Evolutionary conservation across 345 rosid species (phyloP).

Genomic region (Boechera divaricarpa): DNA sequence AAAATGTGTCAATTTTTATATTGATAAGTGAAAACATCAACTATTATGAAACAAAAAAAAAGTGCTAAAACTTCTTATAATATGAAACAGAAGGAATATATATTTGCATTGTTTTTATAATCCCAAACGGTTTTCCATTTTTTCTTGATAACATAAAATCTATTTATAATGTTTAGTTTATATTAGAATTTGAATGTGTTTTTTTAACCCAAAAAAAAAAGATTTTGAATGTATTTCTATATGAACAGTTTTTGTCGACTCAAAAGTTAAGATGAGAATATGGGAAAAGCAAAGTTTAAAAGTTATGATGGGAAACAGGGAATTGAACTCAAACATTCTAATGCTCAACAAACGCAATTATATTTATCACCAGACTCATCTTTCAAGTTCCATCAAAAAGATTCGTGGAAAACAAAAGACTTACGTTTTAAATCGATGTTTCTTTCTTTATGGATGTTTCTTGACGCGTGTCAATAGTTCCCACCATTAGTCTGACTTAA

Average conservation of each 20-base stretch:
- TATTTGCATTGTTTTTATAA: not conserved
- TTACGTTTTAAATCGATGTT: slow-evolving; percentile 22
- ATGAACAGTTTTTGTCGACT: slow-evolving; percentile 24
- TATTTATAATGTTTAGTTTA: not conserved
- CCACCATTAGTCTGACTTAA: slow-evolving; percentile 16
- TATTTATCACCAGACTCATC: slow-evolving; percentile 14
- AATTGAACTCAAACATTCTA: slow-evolving; percentile 29
- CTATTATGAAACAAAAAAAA: too few relatives aligned
- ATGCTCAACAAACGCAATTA: slow-evolving; percentile 33
- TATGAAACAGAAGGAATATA: not conserved
- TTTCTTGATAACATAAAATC: not conserved
- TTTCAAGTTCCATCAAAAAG: slow-evolving; percentile 30
- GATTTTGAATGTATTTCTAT: too few relatives aligned
- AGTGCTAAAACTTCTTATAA: too few relatives aligned
- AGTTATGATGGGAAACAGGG: slow-evolving; percentile 7
- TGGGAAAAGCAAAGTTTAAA: not conserved
- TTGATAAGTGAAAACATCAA: too few relatives aligned
- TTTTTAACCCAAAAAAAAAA: too few relatives aligned
- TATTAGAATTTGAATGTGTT: not conserved
- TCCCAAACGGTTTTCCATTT: not conserved
- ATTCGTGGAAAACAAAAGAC: slow-evolving; percentile 28
- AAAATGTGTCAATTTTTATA: too few relatives aligned
- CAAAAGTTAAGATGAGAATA: slow-evolving; percentile 31
- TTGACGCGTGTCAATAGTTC: slow-evolving; percentile 27
- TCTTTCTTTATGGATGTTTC: slow-evolving; percentile 9